Conservation (phyloP, 2,329 filamentous ascomycete genomes). For the Fusarium staphyleae region DNA sequence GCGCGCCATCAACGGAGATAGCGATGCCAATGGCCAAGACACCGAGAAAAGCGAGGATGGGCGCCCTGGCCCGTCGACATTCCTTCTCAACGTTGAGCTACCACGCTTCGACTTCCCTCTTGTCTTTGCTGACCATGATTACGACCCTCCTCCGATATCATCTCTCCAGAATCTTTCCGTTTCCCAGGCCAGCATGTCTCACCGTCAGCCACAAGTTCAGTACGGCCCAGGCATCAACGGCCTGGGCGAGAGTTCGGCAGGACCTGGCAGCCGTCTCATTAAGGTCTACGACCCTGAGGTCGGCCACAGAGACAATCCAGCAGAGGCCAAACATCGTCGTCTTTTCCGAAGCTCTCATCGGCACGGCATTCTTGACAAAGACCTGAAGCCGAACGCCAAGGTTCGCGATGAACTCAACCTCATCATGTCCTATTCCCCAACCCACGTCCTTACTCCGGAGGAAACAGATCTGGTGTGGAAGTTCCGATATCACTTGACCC, state of each 20-base stretch:
- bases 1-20: constrained; percentile 51
- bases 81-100: constrained; percentile 88
- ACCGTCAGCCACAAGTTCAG: constrained; percentile 86
- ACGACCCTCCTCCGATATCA: constrained; percentile 83
- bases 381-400: constrained; percentile 95
- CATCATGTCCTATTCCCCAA: constrained; percentile 92
- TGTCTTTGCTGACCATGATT: constrained; percentile 94
- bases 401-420: constrained; percentile 91
- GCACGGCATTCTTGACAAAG: constrained; percentile 92
- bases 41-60: constrained; percentile 54
- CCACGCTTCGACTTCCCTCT: constrained; percentile 95
- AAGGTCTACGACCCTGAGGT: constrained; percentile 94
- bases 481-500: constrained; percentile 91
- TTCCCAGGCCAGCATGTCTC: constrained; percentile 73
- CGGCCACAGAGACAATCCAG: constrained; percentile 87
- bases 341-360: constrained; percentile 89
- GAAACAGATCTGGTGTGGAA: constrained; percentile 98
- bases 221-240: constrained; percentile 89
- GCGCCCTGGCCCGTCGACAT: constrained; percentile 61
- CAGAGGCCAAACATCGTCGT: constrained; percentile 91
- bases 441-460: constrained; percentile 83
- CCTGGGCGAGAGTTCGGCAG: constrained; percentile 59
- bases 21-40: constrained; percentile 37
- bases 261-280: constrained; percentile 69
- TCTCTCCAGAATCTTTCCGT: constrained; percentile 66